Conservation (phyloP, 2,329 filamentous ascomycete genomes). For the Bipolaris bicolor region DNA sequence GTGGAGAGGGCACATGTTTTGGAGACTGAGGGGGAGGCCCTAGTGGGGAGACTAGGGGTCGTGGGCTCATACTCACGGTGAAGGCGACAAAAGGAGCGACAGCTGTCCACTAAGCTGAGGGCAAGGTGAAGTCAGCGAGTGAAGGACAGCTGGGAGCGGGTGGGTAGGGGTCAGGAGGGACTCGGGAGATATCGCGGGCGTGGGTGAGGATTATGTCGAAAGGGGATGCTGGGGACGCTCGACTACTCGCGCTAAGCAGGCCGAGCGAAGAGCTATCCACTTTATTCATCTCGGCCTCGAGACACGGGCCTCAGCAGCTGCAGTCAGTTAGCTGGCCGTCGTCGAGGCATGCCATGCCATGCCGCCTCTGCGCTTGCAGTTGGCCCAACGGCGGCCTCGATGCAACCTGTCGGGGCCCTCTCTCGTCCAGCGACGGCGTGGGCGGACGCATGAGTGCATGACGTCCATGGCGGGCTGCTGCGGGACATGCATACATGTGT, state of each 20-base stretch:
- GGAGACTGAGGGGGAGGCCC: conserved; percentile 18
- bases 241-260: conserved; percentile 38
- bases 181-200: conserved; percentile 33
- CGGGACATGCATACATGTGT: conserved; percentile 24
- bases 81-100: conserved; percentile 40
- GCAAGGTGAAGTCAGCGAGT: conserved; percentile 36
- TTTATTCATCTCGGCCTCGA: conserved; percentile 35
- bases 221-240: conserved; percentile 38
- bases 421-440: conserved; percentile 5
- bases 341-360: conserved; percentile 12
- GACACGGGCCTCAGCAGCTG: conserved; percentile 36
- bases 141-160: conserved; percentile 31
- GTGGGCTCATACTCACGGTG: conserved; percentile 13
- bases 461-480: conserved; percentile 26
- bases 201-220: conserved; percentile 34
- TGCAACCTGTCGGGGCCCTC: too few relatives aligned
- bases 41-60: conserved; percentile 14
- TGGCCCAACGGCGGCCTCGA: background rate
- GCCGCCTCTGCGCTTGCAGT: background rate
- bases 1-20: conserved; percentile 36
- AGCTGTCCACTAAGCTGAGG: conserved; percentile 34
- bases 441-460: conserved; percentile 20
- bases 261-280: conserved; percentile 35
- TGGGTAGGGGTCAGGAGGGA: conserved; percentile 20
- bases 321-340: conserved; percentile 38